These are phyloP conservation scores for Astragalus membranaceus DNA, from an alignment of 306 rosid species.

Conservation along the genomic window DNA sequence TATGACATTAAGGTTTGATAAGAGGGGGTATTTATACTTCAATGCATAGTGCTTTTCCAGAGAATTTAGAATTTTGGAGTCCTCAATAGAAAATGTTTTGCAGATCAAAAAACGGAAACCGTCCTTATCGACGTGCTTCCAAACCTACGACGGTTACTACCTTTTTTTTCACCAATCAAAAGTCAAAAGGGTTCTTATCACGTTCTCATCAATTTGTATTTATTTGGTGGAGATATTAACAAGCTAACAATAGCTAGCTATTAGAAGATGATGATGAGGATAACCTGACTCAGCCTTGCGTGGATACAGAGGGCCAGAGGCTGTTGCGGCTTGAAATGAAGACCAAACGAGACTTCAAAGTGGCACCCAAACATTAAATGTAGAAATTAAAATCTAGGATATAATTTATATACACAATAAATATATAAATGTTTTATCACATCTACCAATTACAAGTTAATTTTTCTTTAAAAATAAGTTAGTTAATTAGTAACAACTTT, in stretches of 20 bases:
- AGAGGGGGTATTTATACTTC: constrained; percentile 32
- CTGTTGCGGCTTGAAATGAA: neutral
- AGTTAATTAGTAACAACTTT: no score
- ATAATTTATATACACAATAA: no score
- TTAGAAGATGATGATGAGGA: no score
- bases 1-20: neutral
- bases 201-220: no score
- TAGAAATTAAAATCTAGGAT: no score
- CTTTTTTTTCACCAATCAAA: neutral
- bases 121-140: neutral
- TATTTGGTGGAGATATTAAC: neutral
- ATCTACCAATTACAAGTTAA: no score
- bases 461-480: no score
- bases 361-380: no score
- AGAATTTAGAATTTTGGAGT: constrained; percentile 35
- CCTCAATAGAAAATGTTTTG: constrained; percentile 27
- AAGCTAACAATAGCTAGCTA: no score
- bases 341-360: no score
- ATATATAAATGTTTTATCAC: no score
- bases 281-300: constrained; percentile 21
- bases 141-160: neutral
- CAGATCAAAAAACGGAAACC: neutral
- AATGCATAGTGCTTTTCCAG: constrained; percentile 16
- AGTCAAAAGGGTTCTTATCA: neutral
- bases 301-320: neutral